Conservation (phyloP, 305 asterid species). For the Solanum hybrid region DNA sequence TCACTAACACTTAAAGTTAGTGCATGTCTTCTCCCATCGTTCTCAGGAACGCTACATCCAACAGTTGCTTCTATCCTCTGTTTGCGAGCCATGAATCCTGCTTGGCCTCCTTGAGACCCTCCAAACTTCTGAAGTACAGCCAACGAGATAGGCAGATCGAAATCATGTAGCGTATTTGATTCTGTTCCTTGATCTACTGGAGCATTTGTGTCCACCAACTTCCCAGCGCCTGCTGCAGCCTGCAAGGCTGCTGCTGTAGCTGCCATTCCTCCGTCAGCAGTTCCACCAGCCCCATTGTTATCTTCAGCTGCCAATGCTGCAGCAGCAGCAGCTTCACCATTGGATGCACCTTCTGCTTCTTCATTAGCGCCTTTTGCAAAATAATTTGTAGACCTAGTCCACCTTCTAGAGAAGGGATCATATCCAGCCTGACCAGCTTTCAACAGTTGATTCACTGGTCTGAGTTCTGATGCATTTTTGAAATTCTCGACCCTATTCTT, state of each 20-base stretch:
- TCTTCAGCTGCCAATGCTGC: conserved; percentile 16
- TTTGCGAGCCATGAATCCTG: conserved; percentile 82
- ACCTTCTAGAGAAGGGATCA: conserved; percentile 95
- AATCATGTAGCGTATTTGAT: conserved; percentile 49
- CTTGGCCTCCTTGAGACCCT: conserved; percentile 76
- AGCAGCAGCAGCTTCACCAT: conserved; percentile 28
- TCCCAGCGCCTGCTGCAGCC: conserved; percentile 84
- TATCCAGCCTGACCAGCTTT: conserved; percentile 92
- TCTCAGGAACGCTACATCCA: conserved; percentile 71
- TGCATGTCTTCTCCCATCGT: conserved; percentile 84
- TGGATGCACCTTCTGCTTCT: conserved; percentile 27
- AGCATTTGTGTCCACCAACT: conserved; percentile 79
- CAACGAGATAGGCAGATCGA: conserved; percentile 70
- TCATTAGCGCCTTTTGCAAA: conserved; percentile 37
- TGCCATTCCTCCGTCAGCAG: conserved; percentile 35
- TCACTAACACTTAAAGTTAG: conserved; percentile 83
- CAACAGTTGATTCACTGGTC: conserved; percentile 39
- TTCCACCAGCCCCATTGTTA: conserved; percentile 14
- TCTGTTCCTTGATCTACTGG: conserved; percentile 85
- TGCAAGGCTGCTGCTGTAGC: conserved; percentile 71
- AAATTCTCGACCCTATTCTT: conserved; percentile 83
- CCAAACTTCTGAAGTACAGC: conserved; percentile 70
- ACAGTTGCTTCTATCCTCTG: conserved; percentile 79
- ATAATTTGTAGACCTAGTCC: conserved; percentile 91
- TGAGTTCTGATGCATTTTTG: conserved; percentile 75